phyloP scores from a whole-genome alignment of 306 rosid species.

The Abrus pulchellus region DNA sequence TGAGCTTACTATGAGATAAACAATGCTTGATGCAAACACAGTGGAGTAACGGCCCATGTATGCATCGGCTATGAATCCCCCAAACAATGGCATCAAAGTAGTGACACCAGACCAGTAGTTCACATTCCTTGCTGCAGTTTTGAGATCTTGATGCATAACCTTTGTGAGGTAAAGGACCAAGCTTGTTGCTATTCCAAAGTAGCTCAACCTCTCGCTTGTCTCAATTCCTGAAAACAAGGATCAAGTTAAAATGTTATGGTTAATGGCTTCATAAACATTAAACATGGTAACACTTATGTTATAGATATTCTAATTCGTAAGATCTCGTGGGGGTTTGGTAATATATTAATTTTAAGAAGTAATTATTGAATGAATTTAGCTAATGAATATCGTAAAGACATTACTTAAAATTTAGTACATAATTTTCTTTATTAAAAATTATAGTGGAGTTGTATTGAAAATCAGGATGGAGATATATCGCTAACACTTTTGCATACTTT shows the following conservation, averaged over 20 bases:
- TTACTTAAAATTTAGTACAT: too few relatives aligned
- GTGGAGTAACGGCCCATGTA: conserved; percentile 86
- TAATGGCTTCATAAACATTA: neutral
- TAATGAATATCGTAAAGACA: too few relatives aligned
- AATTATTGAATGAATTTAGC: neutral
- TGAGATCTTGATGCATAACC: conserved; percentile 80
- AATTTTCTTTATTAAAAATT: too few relatives aligned
- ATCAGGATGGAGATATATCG: too few relatives aligned
- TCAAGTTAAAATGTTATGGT: neutral
- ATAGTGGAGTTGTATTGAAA: too few relatives aligned
- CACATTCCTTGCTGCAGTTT: conserved; percentile 84
- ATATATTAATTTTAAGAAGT: neutral
- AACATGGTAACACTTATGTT: neutral
- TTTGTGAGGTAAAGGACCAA: conserved; percentile 82
- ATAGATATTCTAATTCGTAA: neutral
- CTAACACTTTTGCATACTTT: too few relatives aligned
- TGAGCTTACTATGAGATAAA: conserved; percentile 74
- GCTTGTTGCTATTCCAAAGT: conserved; percentile 88
- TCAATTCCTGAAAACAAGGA: conserved; percentile 74
- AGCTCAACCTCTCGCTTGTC: conserved; percentile 91
- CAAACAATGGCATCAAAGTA: conserved; percentile 82
- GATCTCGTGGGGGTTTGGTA: neutral
- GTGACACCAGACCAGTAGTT: conserved; percentile 94
- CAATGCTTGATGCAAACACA: conserved; percentile 64
- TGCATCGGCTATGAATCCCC: conserved; percentile 95